A percentile compares a stretch with the other conserved stretches of the same genome.
These are phyloP conservation scores for Erysimum cheiranthoides DNA, from an alignment of 345 rosid species.

Conservation along the genomic window DNA sequence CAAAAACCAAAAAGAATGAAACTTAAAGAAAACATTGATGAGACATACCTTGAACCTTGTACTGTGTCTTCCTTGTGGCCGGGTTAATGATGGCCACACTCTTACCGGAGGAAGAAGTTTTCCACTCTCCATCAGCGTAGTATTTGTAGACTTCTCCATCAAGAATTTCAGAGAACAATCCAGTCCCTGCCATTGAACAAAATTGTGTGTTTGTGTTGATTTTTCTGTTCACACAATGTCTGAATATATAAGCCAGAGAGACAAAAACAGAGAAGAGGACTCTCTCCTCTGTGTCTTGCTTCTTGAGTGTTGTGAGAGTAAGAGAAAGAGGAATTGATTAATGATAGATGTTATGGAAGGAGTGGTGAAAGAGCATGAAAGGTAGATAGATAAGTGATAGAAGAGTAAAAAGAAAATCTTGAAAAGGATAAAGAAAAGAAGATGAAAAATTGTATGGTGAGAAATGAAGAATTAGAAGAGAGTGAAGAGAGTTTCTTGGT, in stretches of 20 bases:
- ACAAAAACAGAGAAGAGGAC: constrained; percentile 34
- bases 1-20: not conserved
- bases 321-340: constrained; percentile 10
- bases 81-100: constrained; percentile 85
- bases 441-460: constrained; percentile 41
- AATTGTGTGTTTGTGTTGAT: constrained; percentile 8
- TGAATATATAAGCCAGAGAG: constrained; percentile 32
- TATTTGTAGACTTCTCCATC: constrained; percentile 89
- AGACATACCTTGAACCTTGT: constrained; percentile 88
- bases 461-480: constrained; percentile 35
- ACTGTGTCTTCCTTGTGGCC: constrained; percentile 79
- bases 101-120: constrained; percentile 78
- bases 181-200: constrained; percentile 78
- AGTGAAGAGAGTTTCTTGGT: constrained; percentile 42
- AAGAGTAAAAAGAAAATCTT: constrained; percentile 26
- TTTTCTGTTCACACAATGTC: constrained; percentile 29
- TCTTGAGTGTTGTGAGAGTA: constrained; percentile 32
- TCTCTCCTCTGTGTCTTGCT: constrained; percentile 29
- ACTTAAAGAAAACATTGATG: constrained; percentile 9
- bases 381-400: constrained; percentile 33
- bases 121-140: constrained; percentile 89
- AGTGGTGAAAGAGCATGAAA: constrained; percentile 46
- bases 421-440: constrained; percentile 19
- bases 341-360: constrained; percentile 19
- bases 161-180: constrained; percentile 75